Conservation (phyloP, 495 filamentous ascomycete species). For the Podospora bellae-mahoneyi region DNA sequence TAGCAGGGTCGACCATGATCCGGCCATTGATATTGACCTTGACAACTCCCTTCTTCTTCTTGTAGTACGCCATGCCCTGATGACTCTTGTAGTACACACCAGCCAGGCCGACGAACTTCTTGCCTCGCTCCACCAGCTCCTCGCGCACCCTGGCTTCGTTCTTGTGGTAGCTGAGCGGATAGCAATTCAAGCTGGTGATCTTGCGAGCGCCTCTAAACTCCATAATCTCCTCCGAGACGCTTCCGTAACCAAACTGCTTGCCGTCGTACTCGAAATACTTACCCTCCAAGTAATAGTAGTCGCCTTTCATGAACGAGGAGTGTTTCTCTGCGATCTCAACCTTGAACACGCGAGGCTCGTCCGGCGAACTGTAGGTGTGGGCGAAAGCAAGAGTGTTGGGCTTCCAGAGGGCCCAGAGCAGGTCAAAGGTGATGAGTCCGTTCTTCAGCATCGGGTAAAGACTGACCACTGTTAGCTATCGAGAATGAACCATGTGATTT, state of each 20-base stretch:
- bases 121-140: slow-evolving; percentile 77
- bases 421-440: slow-evolving; percentile 84
- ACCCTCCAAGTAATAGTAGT: slow-evolving; percentile 80
- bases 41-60: slow-evolving; percentile 72
- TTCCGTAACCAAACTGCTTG: slow-evolving; percentile 55
- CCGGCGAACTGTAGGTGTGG: slow-evolving; percentile 70
- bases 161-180: slow-evolving; percentile 80
- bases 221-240: slow-evolving; percentile 67
- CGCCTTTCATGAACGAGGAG: slow-evolving; percentile 66
- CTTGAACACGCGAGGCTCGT: slow-evolving; percentile 88
- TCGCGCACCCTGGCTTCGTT: slow-evolving; percentile 61
- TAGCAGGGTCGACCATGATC: slow-evolving; percentile 87
- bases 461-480: slow-evolving; percentile 33
- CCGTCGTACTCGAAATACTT: slow-evolving; percentile 78
- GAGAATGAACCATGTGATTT: neutral
- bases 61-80: slow-evolving; percentile 78
- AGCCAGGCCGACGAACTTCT: slow-evolving; percentile 73
- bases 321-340: slow-evolving; percentile 77
- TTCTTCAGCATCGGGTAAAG: slow-evolving; percentile 80
- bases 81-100: slow-evolving; percentile 86
- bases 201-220: slow-evolving; percentile 81
- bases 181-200: slow-evolving; percentile 73
- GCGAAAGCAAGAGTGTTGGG: slow-evolving; percentile 84
- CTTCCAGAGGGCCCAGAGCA: slow-evolving; percentile 88
- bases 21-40: slow-evolving; percentile 90